Percentiles rank a stretch among this genome's conserved stretches.
Conservation (phyloP, 2,329 filamentous ascomycete species). For the Hyphodiscus sp. region DNA sequence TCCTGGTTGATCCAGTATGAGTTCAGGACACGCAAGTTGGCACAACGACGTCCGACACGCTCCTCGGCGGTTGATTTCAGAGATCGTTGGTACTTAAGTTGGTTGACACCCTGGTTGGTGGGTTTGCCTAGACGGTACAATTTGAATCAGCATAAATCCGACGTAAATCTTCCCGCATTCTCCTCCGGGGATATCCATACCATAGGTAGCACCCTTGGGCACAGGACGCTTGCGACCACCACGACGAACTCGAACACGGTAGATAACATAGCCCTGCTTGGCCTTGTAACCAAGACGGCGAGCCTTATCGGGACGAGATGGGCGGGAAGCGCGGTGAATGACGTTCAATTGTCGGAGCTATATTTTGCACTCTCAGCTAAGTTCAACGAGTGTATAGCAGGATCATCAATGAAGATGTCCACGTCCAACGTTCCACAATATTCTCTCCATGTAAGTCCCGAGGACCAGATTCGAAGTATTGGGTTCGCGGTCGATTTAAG, state of each 20-base stretch:
- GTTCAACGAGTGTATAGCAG: conserved; percentile 99
- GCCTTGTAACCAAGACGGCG: conserved; percentile 99
- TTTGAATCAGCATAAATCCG: conserved; percentile 1
- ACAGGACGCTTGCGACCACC: conserved; percentile 97
- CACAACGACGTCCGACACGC: conserved; percentile 98
- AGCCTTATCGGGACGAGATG: conserved; percentile 98
- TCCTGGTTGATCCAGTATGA: conserved; percentile 99
- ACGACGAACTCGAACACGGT: conserved; percentile 96
- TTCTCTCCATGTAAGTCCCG: conserved; percentile 20
- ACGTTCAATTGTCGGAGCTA: conserved; percentile 99
- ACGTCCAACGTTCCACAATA: conserved; percentile 20
- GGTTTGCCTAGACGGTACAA: conserved; percentile 71
- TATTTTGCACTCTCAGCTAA: conserved; percentile 99
- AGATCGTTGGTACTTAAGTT: conserved; percentile 99
- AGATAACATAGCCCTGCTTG: conserved; percentile 99
- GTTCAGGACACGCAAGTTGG: conserved; percentile 99
- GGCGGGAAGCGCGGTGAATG: conserved; percentile 97
- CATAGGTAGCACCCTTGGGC: conserved; percentile 97
- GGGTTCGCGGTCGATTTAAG: conserved; percentile 27
- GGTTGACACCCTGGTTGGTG: conserved; percentile 99
- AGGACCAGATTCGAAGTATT: conserved; percentile 29
- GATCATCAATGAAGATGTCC: conserved; percentile 35
- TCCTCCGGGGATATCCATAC: conserved; percentile 46
- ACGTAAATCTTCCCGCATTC: background rate
- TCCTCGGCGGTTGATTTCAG: conserved; percentile 97